These are phyloP conservation scores for Uronychia setigera DNA, from an alignment of 73 alveolate species.

Conservation along the genomic window DNA sequence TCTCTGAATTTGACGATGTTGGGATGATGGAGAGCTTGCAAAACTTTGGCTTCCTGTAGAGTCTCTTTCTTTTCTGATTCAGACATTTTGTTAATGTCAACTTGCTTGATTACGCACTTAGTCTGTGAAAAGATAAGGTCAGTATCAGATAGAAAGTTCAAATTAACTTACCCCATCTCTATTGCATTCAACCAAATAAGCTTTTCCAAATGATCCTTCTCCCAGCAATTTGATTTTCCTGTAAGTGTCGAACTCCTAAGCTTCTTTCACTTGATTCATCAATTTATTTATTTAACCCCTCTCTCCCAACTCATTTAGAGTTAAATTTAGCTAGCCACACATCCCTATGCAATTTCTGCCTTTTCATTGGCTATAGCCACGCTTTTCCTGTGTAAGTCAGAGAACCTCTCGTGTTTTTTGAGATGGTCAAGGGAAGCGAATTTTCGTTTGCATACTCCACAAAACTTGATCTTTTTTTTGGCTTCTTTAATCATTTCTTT, in stretches of 20 bases:
- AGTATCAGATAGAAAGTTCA: too few relatives aligned
- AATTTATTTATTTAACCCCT: too few relatives aligned
- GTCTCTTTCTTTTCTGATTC: constrained; percentile 90
- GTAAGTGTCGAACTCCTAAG: constrained; percentile 51
- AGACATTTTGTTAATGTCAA: constrained; percentile 69
- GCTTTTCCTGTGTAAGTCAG: background rate
- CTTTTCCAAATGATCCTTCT: constrained; percentile 94
- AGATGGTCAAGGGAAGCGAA: background rate
- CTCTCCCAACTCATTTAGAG: too few relatives aligned
- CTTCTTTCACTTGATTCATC: too few relatives aligned
- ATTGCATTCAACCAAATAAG: constrained; percentile 81
- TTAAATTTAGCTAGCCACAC: too few relatives aligned
- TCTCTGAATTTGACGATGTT: constrained; percentile 88
- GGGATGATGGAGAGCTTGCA: constrained; percentile 91
- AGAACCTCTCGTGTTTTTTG: background rate
- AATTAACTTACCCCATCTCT: constrained; percentile 53
- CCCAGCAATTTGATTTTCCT: constrained; percentile 85
- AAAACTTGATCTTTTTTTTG: background rate
- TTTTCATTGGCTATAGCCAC: background rate
- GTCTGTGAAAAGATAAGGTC: too few relatives aligned
- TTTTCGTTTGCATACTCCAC: background rate
- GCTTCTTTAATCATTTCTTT: background rate
- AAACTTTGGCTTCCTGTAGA: constrained; percentile 87
- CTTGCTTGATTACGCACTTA: constrained; percentile 65
- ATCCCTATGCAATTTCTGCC: background rate